These are phyloP conservation scores for Ceratobasidium sp. DNA, from an alignment of 1,284 basidiomycete genomes.

Conservation along the genomic window DNA sequence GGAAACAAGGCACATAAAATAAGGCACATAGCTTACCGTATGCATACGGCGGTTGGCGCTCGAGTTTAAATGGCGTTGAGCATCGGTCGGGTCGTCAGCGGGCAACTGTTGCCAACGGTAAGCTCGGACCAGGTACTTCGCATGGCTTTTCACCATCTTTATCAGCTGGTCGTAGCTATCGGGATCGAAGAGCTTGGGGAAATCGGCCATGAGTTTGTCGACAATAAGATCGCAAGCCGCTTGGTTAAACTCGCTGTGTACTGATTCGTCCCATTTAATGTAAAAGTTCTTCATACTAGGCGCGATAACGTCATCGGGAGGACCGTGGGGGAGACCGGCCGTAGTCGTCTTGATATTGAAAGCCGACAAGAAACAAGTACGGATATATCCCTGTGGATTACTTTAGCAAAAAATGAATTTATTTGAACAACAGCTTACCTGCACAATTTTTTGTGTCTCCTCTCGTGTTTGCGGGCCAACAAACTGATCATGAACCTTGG, in stretches of 20 bases:
- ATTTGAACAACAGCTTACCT: too few species aligned
- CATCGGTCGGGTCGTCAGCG: background rate
- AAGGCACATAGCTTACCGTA: background rate
- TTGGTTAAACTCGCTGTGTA: background rate
- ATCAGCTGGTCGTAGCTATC: background rate
- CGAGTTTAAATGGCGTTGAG: background rate
- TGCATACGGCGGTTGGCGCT: constrained; percentile 1
- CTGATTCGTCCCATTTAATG: background rate
- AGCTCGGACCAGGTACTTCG: background rate
- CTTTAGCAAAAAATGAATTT: too few species aligned
- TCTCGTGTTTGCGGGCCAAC: too few species aligned
- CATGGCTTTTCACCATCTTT: background rate
- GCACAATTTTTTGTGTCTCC: too few species aligned
- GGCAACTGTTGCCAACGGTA: background rate
- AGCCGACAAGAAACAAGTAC: too few species aligned
- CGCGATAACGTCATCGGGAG: background rate
- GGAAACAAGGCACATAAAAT: too few species aligned
- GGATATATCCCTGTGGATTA: too few species aligned
- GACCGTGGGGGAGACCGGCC: background rate
- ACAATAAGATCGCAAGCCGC: background rate
- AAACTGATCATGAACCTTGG: too few species aligned
- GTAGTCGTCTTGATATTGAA: background rate
- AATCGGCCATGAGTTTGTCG: background rate
- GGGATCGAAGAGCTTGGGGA: background rate
- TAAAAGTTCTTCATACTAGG: background rate